Conservation (phyloP, 345 rosid genomes). For the Syzygium oleosum region DNA sequence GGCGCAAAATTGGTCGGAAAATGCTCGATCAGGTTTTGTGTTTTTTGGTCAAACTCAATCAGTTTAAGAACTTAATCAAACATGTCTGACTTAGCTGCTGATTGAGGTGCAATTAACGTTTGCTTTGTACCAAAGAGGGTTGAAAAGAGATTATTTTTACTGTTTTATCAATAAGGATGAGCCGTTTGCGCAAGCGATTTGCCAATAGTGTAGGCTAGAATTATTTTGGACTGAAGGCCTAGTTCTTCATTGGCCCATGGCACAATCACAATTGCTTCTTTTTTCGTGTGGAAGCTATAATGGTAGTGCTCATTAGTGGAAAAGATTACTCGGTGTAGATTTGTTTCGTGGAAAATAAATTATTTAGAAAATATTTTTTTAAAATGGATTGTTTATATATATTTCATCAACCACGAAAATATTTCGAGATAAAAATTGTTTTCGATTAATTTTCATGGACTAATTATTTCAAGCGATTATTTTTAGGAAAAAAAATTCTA, state of each 20-base stretch:
- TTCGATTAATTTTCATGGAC: no score
- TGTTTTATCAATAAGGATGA: background rate
- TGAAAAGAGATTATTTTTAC: background rate
- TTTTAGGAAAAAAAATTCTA: no score
- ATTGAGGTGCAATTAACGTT: background rate
- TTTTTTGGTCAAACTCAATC: background rate
- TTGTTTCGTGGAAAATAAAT: no score
- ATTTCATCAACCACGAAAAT: no score
- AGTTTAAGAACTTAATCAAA: background rate
- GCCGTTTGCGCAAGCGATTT: background rate
- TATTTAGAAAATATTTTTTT: no score
- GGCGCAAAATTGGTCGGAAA: background rate
- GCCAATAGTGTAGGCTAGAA: background rate
- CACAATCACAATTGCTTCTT: background rate
- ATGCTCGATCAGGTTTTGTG: background rate
- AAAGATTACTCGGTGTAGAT: background rate
- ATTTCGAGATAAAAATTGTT: no score
- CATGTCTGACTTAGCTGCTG: background rate
- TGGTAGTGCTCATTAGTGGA: background rate
- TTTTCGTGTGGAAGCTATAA: background rate
- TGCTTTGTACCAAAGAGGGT: background rate
- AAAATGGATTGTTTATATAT: no score
- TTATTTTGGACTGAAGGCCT: background rate
- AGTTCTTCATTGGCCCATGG: background rate
- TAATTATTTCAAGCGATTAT: no score